These are phyloP conservation scores for Amanita fuliginea DNA, from an alignment of 768 basidiomycete species.

Conservation along the genomic window DNA sequence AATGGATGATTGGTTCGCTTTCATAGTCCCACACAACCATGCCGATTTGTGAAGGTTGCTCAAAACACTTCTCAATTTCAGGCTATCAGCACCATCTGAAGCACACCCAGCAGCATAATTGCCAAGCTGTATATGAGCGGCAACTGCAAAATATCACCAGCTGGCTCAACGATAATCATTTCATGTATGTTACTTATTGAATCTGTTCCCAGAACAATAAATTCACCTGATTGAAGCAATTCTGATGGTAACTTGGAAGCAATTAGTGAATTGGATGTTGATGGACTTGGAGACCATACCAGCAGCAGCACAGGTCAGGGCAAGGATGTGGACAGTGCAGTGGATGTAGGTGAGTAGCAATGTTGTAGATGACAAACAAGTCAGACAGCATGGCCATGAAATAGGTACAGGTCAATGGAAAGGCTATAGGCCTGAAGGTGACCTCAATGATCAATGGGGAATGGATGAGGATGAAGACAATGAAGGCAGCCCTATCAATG, in stretches of 20 bases:
- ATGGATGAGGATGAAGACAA: not conserved
- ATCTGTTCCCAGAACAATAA: not conserved
- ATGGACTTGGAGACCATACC: not conserved
- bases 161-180: not conserved
- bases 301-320: not conserved
- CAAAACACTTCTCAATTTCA: not conserved
- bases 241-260: not conserved
- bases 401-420: no score
- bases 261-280: not conserved
- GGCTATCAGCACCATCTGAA: not conserved
- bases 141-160: not conserved
- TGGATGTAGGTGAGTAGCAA: not conserved
- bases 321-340: no score
- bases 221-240: not conserved
- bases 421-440: not conserved
- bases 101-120: not conserved
- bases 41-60: not conserved
- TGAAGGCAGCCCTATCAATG: not conserved
- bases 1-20: not conserved
- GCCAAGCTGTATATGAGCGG: not conserved
- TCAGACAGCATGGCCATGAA: not conserved
- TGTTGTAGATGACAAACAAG: not conserved
- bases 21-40: not conserved
- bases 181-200: not conserved
- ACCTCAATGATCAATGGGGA: not conserved